Percentiles rank a stretch among this genome's conserved stretches.
These are phyloP conservation scores for Oropetium thomaeum DNA, from an alignment of 176 grass and related monocot species.

Conservation along the genomic window DNA sequence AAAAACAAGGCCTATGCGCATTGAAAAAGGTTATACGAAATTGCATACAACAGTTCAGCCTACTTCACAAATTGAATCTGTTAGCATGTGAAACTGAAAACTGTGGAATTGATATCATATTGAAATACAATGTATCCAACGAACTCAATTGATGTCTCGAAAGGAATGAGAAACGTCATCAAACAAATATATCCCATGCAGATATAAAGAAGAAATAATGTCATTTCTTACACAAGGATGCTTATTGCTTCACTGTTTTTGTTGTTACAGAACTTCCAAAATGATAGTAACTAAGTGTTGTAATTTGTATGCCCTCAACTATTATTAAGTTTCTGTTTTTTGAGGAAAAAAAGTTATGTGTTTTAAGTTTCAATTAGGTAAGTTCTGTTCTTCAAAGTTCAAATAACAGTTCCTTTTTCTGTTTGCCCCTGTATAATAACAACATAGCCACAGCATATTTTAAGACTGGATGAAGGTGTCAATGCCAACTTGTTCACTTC, in stretches of 20 bases:
- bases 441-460: not conserved
- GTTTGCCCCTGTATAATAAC: not conserved
- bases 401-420: not conserved
- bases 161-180: not conserved
- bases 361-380: constrained; percentile 2
- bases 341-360: not conserved
- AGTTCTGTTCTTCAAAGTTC: not conserved
- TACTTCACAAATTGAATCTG: not conserved
- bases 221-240: not conserved
- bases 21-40: not conserved
- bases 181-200: not conserved
- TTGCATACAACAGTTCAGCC: not conserved
- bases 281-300: not conserved
- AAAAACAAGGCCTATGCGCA: not conserved
- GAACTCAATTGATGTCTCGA: not conserved
- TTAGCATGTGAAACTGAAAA: not conserved
- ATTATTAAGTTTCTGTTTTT: not conserved
- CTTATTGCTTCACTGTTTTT: not conserved
- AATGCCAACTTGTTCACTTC: constrained; percentile 8
- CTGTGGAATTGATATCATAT: not conserved
- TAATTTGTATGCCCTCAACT: not conserved
- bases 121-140: not conserved
- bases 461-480: not conserved
- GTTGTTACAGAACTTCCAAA: not conserved
- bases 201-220: not conserved